Evolutionary conservation across 1,139 yeast genomes (phyloP), one percentile per base, ranked within the genome.

Genomic region (Scheffersomyces illinoinensis): DNA sequence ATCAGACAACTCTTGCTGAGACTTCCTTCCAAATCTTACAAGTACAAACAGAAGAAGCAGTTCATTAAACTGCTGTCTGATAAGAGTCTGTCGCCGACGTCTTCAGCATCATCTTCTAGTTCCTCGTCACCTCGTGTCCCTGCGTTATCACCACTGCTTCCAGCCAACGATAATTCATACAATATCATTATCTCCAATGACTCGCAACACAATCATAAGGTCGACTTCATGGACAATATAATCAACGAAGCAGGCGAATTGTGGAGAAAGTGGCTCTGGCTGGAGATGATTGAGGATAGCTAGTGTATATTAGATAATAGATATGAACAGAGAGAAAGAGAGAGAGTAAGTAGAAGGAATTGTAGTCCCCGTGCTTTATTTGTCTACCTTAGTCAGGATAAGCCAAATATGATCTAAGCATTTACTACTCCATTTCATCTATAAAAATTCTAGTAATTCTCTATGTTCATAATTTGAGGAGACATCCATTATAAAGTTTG

Each of bases 251-350:
- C 97, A 2, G 97, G 97, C 19, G 96, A 91, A 67, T 78, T 91
- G 56, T 92, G 97, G 97, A 80, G 97, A 61, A 89, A 88, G 66
- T 91, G 96, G 93, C 76, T 90, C 53, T 90, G 93, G 88, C 77
- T 83, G 68, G 93, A 89, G 69, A 78, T 86, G 76, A 79, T 84
- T 66, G 90, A 86, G 54, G 83, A 80, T 55, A 71, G 72, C 60
- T 65, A 57, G 26, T 48, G 51, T 48, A 48, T 19, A 48, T 48
- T 48, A 48, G 51, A 48, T 21, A 48, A 48, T 48, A 48, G n/a
- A 48, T 24, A 48, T 48, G 21, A 21, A 48, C 51, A 48, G 17
- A 48, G 17, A 48, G 19, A n/a, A n/a, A 47, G 49, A 17, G 14
- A 47, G 20, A 19, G 33, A 26, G 33, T 4, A 26, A 33, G 43